Conservation (phyloP, 78 protist genomes). For the Monosiga brevicollis region DNA sequence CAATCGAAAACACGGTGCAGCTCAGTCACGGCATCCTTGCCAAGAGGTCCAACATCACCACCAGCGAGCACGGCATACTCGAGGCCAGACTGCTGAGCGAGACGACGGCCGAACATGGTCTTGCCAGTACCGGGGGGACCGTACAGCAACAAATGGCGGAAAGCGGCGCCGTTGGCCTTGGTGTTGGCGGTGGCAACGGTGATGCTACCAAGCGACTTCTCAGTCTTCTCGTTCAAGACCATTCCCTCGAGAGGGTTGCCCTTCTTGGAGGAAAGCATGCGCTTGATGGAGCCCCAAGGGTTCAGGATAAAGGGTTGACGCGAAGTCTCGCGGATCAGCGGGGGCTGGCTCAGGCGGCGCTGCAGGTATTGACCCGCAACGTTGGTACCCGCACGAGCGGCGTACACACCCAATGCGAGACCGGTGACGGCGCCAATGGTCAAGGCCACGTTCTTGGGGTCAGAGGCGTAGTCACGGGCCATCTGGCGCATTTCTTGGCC, state of each 20-base stretch:
- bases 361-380: too few species aligned
- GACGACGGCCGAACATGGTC: constrained; percentile 64
- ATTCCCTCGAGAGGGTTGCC: too few species aligned
- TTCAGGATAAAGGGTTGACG: too few species aligned
- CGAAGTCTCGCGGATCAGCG: too few species aligned
- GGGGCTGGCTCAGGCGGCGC: too few species aligned
- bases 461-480: too few species aligned
- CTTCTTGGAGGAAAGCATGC: not conserved
- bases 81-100: constrained; percentile 1
- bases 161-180: constrained; percentile 21
- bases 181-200: not conserved
- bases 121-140: constrained; percentile 89
- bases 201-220: not conserved
- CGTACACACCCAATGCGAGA: too few species aligned
- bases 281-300: not conserved
- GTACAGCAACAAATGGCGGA: constrained; percentile 66
- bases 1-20: not conserved
- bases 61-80: not conserved
- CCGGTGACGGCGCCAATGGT: too few species aligned
- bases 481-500: too few species aligned
- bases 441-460: too few species aligned
- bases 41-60: not conserved
- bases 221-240: too few species aligned
- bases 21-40: not conserved
- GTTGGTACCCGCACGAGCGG: too few species aligned